Evolutionary conservation across 164 flowering plant species (phyloP).

Genomic region (Aristolochia contorta): DNA sequence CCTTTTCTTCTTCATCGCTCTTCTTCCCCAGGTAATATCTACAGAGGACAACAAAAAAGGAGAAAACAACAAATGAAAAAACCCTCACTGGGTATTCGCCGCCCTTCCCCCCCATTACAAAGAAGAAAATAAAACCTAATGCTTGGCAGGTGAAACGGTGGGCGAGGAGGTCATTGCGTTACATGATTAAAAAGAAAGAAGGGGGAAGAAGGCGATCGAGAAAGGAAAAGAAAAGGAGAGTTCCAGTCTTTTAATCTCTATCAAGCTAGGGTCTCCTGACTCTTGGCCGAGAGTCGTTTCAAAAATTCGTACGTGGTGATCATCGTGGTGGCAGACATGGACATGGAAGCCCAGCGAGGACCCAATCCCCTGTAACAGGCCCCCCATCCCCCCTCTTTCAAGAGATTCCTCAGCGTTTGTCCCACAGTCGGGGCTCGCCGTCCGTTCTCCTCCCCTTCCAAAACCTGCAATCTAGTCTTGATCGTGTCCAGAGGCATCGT

Average conservation of each 20-base stretch:
- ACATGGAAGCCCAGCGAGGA: conserved; percentile 81
- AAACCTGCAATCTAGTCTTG: conserved; percentile 77
- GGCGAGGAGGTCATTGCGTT: background rate
- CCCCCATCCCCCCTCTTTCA: conserved; percentile 58
- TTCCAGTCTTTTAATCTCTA: background rate
- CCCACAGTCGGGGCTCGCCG: conserved; percentile 25
- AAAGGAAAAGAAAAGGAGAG: background rate
- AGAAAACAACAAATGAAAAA: background rate
- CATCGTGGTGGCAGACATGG: conserved; percentile 80
- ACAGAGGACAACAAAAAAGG: background rate
- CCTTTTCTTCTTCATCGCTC: background rate
- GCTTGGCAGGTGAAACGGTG: background rate
- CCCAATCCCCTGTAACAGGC: conserved; percentile 86
- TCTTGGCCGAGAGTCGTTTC: conserved; percentile 61
- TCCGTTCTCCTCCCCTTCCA: conserved; percentile 58
- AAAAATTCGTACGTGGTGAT: conserved; percentile 80
- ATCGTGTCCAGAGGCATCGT: conserved; percentile 91
- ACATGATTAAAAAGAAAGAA: background rate
- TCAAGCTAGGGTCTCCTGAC: conserved; percentile 28
- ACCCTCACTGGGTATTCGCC: background rate
- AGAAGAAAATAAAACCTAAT: background rate
- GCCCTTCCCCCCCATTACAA: background rate
- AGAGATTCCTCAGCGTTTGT: conserved; percentile 48
- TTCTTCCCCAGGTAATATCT: background rate
- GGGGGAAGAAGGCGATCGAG: background rate